phyloP scores from a whole-genome alignment of 129 eudicot genomes.

The Tagetes erecta region DNA sequence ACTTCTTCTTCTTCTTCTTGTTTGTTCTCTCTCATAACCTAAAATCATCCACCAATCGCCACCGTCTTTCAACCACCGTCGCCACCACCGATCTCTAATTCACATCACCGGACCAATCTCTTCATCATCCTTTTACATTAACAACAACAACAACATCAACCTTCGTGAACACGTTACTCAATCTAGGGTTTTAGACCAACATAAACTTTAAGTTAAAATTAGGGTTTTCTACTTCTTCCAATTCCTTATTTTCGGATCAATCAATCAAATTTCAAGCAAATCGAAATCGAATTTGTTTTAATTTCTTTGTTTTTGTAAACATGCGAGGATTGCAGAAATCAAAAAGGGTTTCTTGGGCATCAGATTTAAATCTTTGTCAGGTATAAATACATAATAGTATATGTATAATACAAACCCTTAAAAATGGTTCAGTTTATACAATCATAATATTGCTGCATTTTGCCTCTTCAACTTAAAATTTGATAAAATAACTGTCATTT shows the following conservation, averaged over 20 bases:
- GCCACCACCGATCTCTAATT: not conserved
- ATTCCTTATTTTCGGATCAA: slow-evolving; percentile 19
- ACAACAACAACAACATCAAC: not conserved
- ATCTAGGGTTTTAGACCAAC: slow-evolving; percentile 34
- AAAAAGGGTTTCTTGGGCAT: slow-evolving; percentile 81
- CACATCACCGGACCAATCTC: slow-evolving; percentile 11
- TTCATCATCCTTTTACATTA: slow-evolving; percentile 3
- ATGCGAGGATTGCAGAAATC: slow-evolving; percentile 79
- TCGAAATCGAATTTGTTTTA: slow-evolving; percentile 24
- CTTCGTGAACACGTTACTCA: slow-evolving; percentile 26
- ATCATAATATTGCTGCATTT: slow-evolving; percentile 24
- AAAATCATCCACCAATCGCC: not conserved
- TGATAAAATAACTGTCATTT: not conserved
- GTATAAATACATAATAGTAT: slow-evolving; percentile 32
- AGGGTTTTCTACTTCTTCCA: slow-evolving; percentile 25
- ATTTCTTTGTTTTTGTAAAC: slow-evolving; percentile 25
- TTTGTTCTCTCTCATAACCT: too few species aligned
- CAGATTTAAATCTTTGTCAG: slow-evolving; percentile 93
- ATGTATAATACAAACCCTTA: not conserved
- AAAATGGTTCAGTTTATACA: slow-evolving; percentile 31
- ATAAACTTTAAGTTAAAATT: slow-evolving; percentile 12
- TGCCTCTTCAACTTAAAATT: slow-evolving; percentile 12
- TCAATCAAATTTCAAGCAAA: not conserved
- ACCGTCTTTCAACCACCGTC: not conserved
- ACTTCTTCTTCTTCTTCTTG: slow-evolving; percentile 19